Evolutionary conservation across 768 basidiomycete species (phyloP).

Genomic region (Tylopilus sp.): DNA sequence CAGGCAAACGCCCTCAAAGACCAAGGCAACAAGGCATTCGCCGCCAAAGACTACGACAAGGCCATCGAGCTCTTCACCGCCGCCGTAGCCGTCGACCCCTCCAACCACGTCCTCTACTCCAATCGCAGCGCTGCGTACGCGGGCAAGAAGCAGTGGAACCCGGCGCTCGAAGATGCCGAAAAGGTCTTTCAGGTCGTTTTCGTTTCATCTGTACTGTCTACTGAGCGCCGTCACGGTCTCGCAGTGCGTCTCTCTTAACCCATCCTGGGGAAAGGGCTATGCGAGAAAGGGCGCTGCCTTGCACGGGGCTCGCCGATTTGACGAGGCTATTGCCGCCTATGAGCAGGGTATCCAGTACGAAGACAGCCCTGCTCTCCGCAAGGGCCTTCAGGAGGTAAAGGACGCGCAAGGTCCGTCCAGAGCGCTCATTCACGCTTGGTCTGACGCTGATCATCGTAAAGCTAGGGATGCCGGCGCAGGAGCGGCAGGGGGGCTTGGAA

Average conservation of each 20-base stretch:
- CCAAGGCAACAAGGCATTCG: slow-evolving; percentile 93
- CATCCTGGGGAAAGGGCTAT: slow-evolving; percentile 87
- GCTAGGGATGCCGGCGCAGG: slow-evolving; percentile 37
- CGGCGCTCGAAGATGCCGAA: slow-evolving; percentile 85
- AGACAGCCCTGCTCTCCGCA: slow-evolving; percentile 76
- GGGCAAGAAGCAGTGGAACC: slow-evolving; percentile 76
- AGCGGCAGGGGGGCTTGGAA: slow-evolving; percentile 60
- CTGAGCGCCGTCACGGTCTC: not conserved
- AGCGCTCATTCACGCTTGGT: not conserved
- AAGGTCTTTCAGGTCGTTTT: slow-evolving; percentile 48
- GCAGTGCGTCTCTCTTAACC: slow-evolving; percentile 76
- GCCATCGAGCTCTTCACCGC: slow-evolving; percentile 81
- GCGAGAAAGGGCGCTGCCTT: slow-evolving; percentile 91
- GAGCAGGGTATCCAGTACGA: slow-evolving; percentile 79
- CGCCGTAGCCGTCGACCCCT: slow-evolving; percentile 78
- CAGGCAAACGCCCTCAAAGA: slow-evolving; percentile 74
- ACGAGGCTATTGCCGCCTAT: slow-evolving; percentile 82
- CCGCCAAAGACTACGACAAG: slow-evolving; percentile 86
- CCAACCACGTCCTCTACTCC: slow-evolving; percentile 87
- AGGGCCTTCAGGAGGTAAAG: slow-evolving; percentile 85
- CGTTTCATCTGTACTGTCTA: not conserved
- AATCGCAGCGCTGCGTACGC: slow-evolving; percentile 89
- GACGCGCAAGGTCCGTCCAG: slow-evolving; percentile 67
- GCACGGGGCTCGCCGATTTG: slow-evolving; percentile 75
- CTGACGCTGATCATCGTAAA: slow-evolving; percentile 13